phyloP scores from a whole-genome alignment of 2,329 filamentous ascomycete genomes.

The Pestalotiopsis fici region DNA sequence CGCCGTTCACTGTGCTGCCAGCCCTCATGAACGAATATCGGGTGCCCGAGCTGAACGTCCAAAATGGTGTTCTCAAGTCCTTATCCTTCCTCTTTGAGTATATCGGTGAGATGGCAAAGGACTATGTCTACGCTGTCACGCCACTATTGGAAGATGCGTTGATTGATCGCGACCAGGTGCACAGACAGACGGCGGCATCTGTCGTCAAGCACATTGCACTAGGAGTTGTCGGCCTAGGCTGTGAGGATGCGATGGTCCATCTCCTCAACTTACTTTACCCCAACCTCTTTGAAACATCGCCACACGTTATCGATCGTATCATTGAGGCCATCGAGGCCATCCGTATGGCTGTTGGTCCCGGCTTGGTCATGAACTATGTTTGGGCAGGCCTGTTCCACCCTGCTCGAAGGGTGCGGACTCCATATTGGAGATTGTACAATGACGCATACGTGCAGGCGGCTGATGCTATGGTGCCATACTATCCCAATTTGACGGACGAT shows the following conservation, averaged over 20 bases:
- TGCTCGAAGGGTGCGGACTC: conserved; percentile 87
- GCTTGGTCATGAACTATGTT: conserved; percentile 94
- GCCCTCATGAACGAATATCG: conserved; percentile 99
- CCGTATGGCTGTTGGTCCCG: conserved; percentile 88
- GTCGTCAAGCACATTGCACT: conserved; percentile 98
- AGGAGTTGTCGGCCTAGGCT: conserved; percentile 95
- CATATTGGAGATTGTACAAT: conserved; percentile 97
- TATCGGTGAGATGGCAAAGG: conserved; percentile 99
- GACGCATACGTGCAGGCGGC: conserved; percentile 93
- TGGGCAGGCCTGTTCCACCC: conserved; percentile 98
- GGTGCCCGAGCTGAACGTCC: conserved; percentile 96
- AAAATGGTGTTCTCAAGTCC: conserved; percentile 97
- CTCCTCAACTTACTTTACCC: conserved; percentile 94
- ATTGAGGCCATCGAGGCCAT: conserved; percentile 97
- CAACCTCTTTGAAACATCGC: conserved; percentile 96
- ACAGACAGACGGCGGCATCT: conserved; percentile 92
- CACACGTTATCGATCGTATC: conserved; percentile 97
- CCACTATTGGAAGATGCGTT: conserved; percentile 94
- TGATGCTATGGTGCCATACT: conserved; percentile 95
- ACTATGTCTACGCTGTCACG: conserved; percentile 98
- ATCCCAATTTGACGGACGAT: conserved; percentile 83
- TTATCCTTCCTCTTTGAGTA: conserved; percentile 98
- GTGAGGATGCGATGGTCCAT: conserved; percentile 98
- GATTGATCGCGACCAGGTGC: conserved; percentile 96
- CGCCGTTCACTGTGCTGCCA: conserved; percentile 96